phyloP scores from a whole-genome alignment of 2,329 filamentous ascomycete species.

The Helminthosporium solani region DNA sequence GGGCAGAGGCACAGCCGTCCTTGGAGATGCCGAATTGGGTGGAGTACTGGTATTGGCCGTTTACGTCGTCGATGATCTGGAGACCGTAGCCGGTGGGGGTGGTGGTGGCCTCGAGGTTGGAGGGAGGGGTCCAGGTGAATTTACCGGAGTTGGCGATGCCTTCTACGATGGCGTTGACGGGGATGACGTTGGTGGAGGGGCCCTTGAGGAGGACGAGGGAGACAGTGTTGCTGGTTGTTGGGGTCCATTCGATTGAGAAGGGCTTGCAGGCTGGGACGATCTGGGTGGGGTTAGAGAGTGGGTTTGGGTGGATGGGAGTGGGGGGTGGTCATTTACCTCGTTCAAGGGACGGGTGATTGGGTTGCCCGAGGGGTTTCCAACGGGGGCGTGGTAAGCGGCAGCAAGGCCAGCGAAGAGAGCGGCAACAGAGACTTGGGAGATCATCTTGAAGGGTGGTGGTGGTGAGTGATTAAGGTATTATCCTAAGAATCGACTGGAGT shows the following conservation, averaged over 20 bases:
- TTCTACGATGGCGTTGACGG: conserved; percentile 53
- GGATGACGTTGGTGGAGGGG: conserved; percentile 55
- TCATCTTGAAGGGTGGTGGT: conserved; percentile 30
- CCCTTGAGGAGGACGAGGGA: conserved; percentile 63
- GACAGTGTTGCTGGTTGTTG: conserved; percentile 51
- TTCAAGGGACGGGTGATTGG: conserved; percentile 54
- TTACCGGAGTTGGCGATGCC: conserved; percentile 57
- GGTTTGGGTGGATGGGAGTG: conserved; percentile 1
- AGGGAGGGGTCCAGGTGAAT: conserved; percentile 57
- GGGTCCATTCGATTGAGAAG: conserved; percentile 61
- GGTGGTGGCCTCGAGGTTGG: conserved; percentile 45
- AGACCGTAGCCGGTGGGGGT: conserved; percentile 60
- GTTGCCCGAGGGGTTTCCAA: conserved; percentile 51
- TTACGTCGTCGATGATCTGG: conserved; percentile 60
- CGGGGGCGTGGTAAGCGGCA: conserved; percentile 32
- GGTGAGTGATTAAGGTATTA: conserved; percentile 34
- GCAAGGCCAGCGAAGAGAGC: conserved; percentile 56
- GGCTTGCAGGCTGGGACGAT: conserved; percentile 57
- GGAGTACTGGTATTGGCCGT: conserved; percentile 59
- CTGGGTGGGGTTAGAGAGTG: conserved; percentile 18
- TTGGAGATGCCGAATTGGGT: conserved; percentile 60
- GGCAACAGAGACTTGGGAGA: conserved; percentile 44
- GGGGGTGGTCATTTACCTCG: conserved; percentile 37
- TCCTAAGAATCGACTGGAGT: conserved; percentile 14
- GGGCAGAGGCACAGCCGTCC: conserved; percentile 3